Base-by-base conservation (phyloP, 2,329 filamentous ascomycete species). In the Trichoderma sp. region DNA sequence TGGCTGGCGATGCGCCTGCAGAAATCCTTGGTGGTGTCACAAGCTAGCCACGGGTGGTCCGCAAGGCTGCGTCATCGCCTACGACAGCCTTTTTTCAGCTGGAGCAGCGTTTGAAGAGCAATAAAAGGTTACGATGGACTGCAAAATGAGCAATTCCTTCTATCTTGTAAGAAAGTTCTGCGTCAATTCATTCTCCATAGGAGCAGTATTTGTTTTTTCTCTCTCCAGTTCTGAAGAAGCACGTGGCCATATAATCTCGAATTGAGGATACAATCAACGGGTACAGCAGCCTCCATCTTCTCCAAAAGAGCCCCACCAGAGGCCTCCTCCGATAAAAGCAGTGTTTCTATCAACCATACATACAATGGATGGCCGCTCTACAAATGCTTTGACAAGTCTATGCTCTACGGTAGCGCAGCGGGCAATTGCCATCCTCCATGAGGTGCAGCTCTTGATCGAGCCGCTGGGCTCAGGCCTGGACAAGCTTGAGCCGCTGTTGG, bases 341-440 rank as follows among this genome's bases (percentile, higher is more conserved):
- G 16, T n/a, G 13, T 8, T 29, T 24, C 19, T 16, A 10, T n/a
- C 21, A 2, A 24, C 70, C 7, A 10, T 19, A 19, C 7, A 10
- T 19, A 19, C 37, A 40, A 80, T 79, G 79, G 75, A 79, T 66
- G 75, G 77, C 61, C 80, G 79, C 73, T 79, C 79, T 13, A 74
- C 77, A 53, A 72, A 76, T 5, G 77, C 78, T n/a, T 68, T 80
- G 11, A 77, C 77, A 3, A 76, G 78, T 0, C 73, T 76, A 11
- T 77, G 76, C 61, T 72, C 75, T 14, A 72, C 73, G 49, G 76
- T 81, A 56, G 73, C 77, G 5, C 75, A 78, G n/a, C 74, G 76
- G 10, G 68, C 75, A 7, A 58, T 78, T 8, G 76, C 77, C 0
- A 74, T 74, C 24, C 72, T 73, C 0, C 73, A 73, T 33, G 79